A percentile compares a stretch with the other conserved stretches of the same genome.
These are phyloP conservation scores for Fagopyrum tataricum DNA, from an alignment of 148 eudicot genomes.

Conservation along the genomic window DNA sequence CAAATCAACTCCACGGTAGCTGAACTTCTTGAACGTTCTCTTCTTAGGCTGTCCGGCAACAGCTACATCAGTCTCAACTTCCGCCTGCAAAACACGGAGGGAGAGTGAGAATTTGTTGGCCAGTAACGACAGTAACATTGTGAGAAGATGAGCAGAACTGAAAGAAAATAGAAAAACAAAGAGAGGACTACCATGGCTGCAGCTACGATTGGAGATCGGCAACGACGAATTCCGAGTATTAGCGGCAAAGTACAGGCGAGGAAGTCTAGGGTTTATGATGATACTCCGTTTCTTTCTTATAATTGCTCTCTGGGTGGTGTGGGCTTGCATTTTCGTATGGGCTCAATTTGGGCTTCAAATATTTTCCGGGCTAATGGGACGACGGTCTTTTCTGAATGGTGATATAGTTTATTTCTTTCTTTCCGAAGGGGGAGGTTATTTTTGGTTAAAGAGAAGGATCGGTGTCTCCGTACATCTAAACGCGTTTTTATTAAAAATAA, in stretches of 20 bases:
- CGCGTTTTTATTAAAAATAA: no score
- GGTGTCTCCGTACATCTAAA: no score
- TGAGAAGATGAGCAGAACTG: not conserved
- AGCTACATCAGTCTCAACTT: constrained; percentile 23
- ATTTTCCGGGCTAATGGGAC: not conserved
- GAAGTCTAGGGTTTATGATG: not conserved
- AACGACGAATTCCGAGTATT: not conserved
- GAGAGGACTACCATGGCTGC: not conserved
- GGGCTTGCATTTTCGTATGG: not conserved
- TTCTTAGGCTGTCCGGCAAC: constrained; percentile 29
- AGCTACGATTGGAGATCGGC: not conserved
- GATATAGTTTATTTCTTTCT: no score
- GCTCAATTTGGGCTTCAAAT: not conserved
- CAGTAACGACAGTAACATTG: not conserved
- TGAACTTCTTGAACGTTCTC: constrained; percentile 52
- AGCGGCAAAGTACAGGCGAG: not conserved
- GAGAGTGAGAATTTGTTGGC: not conserved
- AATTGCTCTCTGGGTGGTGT: not conserved
- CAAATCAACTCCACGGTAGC: constrained; percentile 41
- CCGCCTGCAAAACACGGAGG: constrained; percentile 19
- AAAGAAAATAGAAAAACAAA: not conserved
- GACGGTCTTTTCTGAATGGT: not conserved
- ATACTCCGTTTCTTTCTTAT: not conserved
- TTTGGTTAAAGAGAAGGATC: no score
- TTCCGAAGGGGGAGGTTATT: no score